Percentiles rank a stretch among this genome's conserved stretches.
These are phyloP conservation scores for Penicillium olsonii DNA, from an alignment of 2,329 filamentous ascomycete species.

Conservation along the genomic window DNA sequence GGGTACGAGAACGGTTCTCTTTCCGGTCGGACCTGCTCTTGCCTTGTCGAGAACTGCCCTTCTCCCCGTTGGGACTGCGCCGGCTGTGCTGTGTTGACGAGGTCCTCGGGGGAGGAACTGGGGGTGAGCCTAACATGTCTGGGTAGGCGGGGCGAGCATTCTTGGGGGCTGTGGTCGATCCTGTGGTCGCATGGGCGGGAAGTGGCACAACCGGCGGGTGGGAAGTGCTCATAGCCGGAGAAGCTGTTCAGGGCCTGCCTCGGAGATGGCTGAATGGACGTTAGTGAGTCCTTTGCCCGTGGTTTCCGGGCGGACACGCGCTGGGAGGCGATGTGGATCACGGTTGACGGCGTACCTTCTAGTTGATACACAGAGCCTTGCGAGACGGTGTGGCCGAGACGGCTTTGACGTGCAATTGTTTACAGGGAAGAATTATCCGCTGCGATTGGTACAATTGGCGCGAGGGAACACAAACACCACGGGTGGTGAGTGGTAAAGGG, in stretches of 20 bases:
- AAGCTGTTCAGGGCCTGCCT: constrained; percentile 35
- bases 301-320: constrained; percentile 43
- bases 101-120: constrained; percentile 76
- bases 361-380: constrained; percentile 23
- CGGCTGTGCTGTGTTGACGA: constrained; percentile 68
- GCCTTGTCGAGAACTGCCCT: constrained; percentile 41
- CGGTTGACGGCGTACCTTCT: constrained; percentile 64
- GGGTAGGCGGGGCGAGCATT: constrained; percentile 37
- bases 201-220: constrained; percentile 46
- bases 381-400: constrained; percentile 25
- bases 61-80: constrained; percentile 42
- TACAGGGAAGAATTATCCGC: constrained; percentile 21
- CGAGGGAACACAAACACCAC: constrained; percentile 26
- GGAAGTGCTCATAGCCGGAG: constrained; percentile 48
- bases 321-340: constrained; percentile 62
- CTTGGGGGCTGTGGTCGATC: constrained; percentile 35
- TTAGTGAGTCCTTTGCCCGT: constrained; percentile 37
- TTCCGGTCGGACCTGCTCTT: constrained; percentile 42
- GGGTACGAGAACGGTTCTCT: constrained; percentile 37
- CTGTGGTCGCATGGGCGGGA: constrained; percentile 45
- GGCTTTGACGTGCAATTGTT: constrained; percentile 24
- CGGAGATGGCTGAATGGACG: constrained; percentile 31
- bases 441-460: constrained; percentile 25
- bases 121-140: constrained; percentile 61
- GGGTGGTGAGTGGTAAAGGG: constrained; percentile 22